These are phyloP conservation scores for Puccinia sorghi DNA, from an alignment of 1,284 basidiomycete genomes.

Conservation along the genomic window DNA sequence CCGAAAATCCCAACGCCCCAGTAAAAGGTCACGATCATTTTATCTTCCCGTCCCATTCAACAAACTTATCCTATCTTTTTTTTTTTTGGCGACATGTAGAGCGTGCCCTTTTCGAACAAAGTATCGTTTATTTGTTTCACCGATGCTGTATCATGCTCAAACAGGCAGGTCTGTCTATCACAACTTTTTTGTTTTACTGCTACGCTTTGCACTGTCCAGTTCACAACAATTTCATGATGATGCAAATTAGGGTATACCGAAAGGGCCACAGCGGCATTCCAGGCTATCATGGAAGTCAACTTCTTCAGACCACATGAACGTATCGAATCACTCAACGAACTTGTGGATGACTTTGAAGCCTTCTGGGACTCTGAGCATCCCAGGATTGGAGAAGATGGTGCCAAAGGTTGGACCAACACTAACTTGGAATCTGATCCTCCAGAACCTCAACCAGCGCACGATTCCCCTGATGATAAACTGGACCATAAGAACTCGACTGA, in stretches of 20 bases:
- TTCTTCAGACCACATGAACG: not conserved
- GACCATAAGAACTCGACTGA: constrained; percentile 66
- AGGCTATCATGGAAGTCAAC: constrained; percentile 61
- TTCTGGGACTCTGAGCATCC: constrained; percentile 63
- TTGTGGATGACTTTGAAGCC: constrained; percentile 59
- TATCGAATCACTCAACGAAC: constrained; percentile 48
- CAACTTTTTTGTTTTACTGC: too few species aligned
- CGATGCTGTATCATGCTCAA: constrained; percentile 68
- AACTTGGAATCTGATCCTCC: constrained; percentile 49
- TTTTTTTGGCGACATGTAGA: constrained; percentile 54
- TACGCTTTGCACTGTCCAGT: too few species aligned
- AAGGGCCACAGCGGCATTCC: constrained; percentile 61
- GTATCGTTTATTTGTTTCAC: constrained; percentile 64
- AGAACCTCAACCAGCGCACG: not conserved
- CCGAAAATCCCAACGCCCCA: constrained; percentile 24
- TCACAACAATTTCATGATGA: too few species aligned
- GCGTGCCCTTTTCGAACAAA: constrained; percentile 65
- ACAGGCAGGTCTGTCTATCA: constrained; percentile 68
- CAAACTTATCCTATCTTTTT: constrained; percentile 53
- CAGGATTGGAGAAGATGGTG: constrained; percentile 61
- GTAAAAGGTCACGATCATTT: not conserved
- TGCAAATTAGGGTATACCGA: constrained; percentile 60
- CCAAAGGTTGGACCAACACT: constrained; percentile 59
- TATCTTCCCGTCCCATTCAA: not conserved
- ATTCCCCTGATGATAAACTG: constrained; percentile 3